Base-by-base conservation (phyloP, 2,329 filamentous ascomycete genomes). In the Penicillium freii region DNA sequence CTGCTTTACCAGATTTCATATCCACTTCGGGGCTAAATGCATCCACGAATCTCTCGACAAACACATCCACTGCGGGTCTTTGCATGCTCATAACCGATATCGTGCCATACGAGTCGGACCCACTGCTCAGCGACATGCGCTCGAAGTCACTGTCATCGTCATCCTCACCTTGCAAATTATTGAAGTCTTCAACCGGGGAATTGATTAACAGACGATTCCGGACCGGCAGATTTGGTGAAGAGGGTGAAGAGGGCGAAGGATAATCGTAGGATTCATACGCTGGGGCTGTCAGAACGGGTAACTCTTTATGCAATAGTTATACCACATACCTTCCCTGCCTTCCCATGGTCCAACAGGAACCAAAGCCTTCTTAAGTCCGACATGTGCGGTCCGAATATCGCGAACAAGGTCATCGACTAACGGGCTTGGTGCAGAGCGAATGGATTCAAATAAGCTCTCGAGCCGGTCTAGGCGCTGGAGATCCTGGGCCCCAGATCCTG, bases 11-110 rank as follows among this genome's bases (percentile, higher is more conserved):
- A 5, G 69, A 65, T 31, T 71, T 73, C 1, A 62, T 50, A 43
- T 73, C 69, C 5, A 75, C 72, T 39, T 74, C 60, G 1, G 74
- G 74, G 51, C 73, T 75, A 38, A 76, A 76, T 5, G 73, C 73
- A 53, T 76, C 74, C 8, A 76, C 67, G 33, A 76, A 76, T 5
- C 73, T 72, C 49, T 73, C 71, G 13, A 76, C 69, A 51, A 74
- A 75, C 7, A 71, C 63, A 57, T 75, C 74, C 2, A 74, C 58
- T 31, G 67, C 67, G 2, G 69, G 69, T 34, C 61, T 57, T 23
- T 65, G 58, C 45, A 63, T 53, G 21, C 57, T 62, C 45, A 71
- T 63, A 5, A 65, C 54, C 7, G 62, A 63, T 0, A 70, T 58
- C 5, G 61, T 55, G 15, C 65, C 58, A 6, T 69, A 65, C 2